These are phyloP conservation scores for Hypomyces rosellus DNA, from an alignment of 2,329 filamentous ascomycete species.

Conservation along the genomic window DNA sequence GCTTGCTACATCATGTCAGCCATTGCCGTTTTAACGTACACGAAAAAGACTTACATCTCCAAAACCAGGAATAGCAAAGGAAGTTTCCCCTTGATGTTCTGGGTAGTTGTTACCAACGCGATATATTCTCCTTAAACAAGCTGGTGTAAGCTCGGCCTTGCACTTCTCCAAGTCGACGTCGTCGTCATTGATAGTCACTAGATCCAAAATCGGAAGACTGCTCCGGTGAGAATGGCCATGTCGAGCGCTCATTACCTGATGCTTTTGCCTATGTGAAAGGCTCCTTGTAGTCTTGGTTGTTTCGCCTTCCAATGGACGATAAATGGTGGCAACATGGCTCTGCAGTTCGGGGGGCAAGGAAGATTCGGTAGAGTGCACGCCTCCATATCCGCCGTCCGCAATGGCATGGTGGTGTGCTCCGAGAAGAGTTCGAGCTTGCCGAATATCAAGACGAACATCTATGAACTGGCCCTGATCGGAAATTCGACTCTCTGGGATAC, in stretches of 20 bases:
- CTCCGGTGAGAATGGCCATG: neutral
- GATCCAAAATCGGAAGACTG: neutral
- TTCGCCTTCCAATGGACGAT: neutral
- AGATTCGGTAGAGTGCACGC: neutral
- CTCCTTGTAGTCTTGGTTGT: neutral
- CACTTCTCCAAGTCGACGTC: constrained; percentile 23
- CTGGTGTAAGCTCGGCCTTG: constrained; percentile 35
- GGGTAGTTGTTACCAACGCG: constrained; percentile 41
- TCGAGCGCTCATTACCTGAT: too few relatives aligned
- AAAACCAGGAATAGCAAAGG: constrained; percentile 54
- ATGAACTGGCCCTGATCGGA: constrained; percentile 33
- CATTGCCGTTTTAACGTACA: neutral
- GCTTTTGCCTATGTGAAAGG: too few relatives aligned
- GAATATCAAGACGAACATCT: constrained; percentile 34
- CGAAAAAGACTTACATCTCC: constrained; percentile 23
- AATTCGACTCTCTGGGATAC: constrained; percentile 30
- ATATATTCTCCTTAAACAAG: constrained; percentile 40
- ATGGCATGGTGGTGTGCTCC: constrained; percentile 23
- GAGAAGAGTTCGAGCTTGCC: constrained; percentile 38
- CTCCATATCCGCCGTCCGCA: neutral
- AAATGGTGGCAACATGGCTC: constrained; percentile 3
- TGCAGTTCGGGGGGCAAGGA: neutral
- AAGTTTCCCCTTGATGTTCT: constrained; percentile 53
- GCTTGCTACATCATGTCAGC: constrained; percentile 33
- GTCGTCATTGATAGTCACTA: neutral